Evolutionary conservation across 2,329 filamentous ascomycete species (phyloP), one percentile per base, ranked within the genome.

Genomic region (Neonectria hederae): DNA sequence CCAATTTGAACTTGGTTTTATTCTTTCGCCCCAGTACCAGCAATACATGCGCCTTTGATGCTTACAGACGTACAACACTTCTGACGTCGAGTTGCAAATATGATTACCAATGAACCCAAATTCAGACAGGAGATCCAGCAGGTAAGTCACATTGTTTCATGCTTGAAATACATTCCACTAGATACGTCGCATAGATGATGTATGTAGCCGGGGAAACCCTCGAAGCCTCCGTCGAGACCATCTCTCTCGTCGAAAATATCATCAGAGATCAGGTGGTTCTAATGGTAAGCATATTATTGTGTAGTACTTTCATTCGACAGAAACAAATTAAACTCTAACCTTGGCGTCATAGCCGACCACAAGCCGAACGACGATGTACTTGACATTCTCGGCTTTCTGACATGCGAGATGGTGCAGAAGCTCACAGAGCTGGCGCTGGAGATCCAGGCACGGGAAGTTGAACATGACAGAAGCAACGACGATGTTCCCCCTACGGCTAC

Each of bases 281-380:
- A 77, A 92, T 99, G 84, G 91, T 93, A 78, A 69, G 83, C 14
- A 30, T 3, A 22, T 5, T n/a, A n/a, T n/a, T n/a, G n/a, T n/a
- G n/a, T n/a, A n/a, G n/a, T n/a, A n/a, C n/a, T n/a, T n/a, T n/a
- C n/a, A n/a, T n/a, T n/a, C n/a, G n/a, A n/a, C n/a, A n/a, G n/a
- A n/a, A n/a, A n/a, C n/a, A n/a, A n/a, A n/a, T n/a, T n/a, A n/a
- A n/a, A n/a, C n/a, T n/a, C n/a, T n/a, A n/a, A n/a, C n/a, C n/a
- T n/a, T n/a, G n/a, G n/a, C n/a, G n/a, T 95, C 24, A 93, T 98
- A 43, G 97, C 95, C 0, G 95, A 98, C 77, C 92, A 90, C 66
- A 97, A 97, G 80, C 96, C 95, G 0, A 96, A 94, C 62, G 96
- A 98, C 77, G 96, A 98, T 69, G 97, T 97, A 64, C 93, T 98